Percentiles rank a stretch among this genome's conserved stretches.
Evolutionary conservation across 805 yeast genomes (phyloP).

Genomic region (Saturnispora sekii): DNA sequence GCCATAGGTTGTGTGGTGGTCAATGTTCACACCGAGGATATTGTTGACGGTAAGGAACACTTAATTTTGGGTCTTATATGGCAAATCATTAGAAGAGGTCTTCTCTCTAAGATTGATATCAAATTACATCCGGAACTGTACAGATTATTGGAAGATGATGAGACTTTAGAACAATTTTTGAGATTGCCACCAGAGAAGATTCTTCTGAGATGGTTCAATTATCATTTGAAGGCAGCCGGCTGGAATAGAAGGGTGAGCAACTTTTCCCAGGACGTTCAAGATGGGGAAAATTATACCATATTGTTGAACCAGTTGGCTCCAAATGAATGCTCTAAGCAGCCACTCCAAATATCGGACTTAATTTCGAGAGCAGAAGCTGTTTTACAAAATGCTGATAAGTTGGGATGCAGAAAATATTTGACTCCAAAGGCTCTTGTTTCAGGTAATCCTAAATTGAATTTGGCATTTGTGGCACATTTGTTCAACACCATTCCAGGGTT

Average conservation of each 20-base stretch:
- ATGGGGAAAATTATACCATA: slow-evolving; percentile 92
- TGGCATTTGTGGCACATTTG: slow-evolving; percentile 95
- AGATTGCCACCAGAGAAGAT: slow-evolving; percentile 97
- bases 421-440: slow-evolving; percentile 89
- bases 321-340: slow-evolving; percentile 67
- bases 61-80: slow-evolving; percentile 85
- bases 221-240: slow-evolving; percentile 86
- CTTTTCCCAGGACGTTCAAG: slow-evolving; percentile 80
- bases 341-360: slow-evolving; percentile 69
- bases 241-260: slow-evolving; percentile 81
- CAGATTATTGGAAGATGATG: slow-evolving; percentile 90
- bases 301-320: slow-evolving; percentile 84
- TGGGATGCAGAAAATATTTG: slow-evolving; percentile 88
- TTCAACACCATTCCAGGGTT: slow-evolving; percentile 96
- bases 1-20: slow-evolving; percentile 98
- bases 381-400: slow-evolving; percentile 75
- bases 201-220: slow-evolving; percentile 93
- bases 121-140: slow-evolving; percentile 94
- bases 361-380: slow-evolving; percentile 81
- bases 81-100: slow-evolving; percentile 96
- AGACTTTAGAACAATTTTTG: slow-evolving; percentile 91
- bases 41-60: slow-evolving; percentile 87
- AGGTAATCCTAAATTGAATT: slow-evolving; percentile 92
- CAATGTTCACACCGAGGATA: slow-evolving; percentile 93
- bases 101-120: slow-evolving; percentile 90